Conservation (phyloP, 495 filamentous ascomycete genomes). For the Penicillium herquei region DNA sequence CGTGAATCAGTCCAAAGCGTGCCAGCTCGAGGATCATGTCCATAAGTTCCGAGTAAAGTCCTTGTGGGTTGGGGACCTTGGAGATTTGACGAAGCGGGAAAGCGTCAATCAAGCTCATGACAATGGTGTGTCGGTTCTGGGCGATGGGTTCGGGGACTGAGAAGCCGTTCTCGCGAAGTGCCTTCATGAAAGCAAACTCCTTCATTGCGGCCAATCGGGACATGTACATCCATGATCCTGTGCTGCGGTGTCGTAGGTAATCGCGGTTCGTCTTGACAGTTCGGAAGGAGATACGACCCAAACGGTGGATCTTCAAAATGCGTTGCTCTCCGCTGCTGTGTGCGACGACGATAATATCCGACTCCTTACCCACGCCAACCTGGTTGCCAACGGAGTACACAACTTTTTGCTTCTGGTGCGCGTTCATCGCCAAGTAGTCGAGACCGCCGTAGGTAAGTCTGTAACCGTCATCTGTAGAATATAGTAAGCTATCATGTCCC, state of each 20-base stretch:
- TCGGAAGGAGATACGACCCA: constrained; percentile 95
- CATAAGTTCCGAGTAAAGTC: constrained; percentile 85
- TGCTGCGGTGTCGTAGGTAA: constrained; percentile 79
- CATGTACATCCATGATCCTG: constrained; percentile 96
- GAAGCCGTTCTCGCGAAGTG: constrained; percentile 77
- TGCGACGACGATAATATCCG: constrained; percentile 91
- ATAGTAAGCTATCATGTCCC: background rate
- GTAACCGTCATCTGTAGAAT: constrained; percentile 79
- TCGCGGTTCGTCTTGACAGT: constrained; percentile 93
- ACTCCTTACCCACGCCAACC: constrained; percentile 96
- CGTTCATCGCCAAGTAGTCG: constrained; percentile 92
- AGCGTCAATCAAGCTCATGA: constrained; percentile 89
- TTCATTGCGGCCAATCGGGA: constrained; percentile 86
- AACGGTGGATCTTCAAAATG: constrained; percentile 89
- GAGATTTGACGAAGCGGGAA: constrained; percentile 86
- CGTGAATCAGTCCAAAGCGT: constrained; percentile 88
- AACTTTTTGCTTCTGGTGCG: constrained; percentile 71
- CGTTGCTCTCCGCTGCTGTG: constrained; percentile 59
- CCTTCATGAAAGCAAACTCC: constrained; percentile 91
- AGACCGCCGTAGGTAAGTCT: constrained; percentile 94
- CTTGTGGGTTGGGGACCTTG: constrained; percentile 71
- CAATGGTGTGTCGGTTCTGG: constrained; percentile 88
- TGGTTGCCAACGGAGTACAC: constrained; percentile 93
- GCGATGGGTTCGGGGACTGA: constrained; percentile 82
- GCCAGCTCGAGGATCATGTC: constrained; percentile 81